A percentile compares a stretch with the other conserved stretches of the same genome.
Evolutionary conservation across 257 asterid genomes (phyloP).

Genomic region (Fraxinus cuspidata): DNA sequence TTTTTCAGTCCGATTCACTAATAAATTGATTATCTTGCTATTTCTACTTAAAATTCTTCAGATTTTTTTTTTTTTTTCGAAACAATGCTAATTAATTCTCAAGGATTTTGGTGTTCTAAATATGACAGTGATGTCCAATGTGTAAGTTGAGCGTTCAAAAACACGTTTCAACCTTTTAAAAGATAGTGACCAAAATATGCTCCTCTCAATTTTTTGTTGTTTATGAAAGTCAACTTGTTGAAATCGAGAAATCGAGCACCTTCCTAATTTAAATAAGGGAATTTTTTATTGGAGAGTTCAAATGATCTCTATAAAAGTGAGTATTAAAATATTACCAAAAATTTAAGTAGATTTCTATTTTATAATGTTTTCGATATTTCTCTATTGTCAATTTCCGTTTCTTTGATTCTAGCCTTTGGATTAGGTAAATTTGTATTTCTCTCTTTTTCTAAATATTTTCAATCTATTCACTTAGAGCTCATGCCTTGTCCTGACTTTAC

Average conservation of each 20-base stretch:
- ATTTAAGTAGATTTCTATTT: slow-evolving; percentile 26
- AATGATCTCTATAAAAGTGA: slow-evolving; percentile 32
- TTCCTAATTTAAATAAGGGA: slow-evolving; percentile 22
- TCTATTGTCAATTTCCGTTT: too few species aligned
- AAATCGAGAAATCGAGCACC: slow-evolving; percentile 22
- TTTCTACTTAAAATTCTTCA: not conserved
- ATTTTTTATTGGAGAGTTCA: slow-evolving; percentile 17
- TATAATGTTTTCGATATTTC: not conserved
- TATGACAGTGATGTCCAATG: not conserved
- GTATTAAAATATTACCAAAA: slow-evolving; percentile 40
- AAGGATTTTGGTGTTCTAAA: not conserved
- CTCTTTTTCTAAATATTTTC: too few species aligned
- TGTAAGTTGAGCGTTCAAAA: not conserved
- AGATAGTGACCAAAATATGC: too few species aligned
- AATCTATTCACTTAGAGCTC: not conserved
- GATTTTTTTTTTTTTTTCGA: not conserved
- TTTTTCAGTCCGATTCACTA: not conserved
- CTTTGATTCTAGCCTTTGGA: not conserved
- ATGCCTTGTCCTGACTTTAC: too few species aligned
- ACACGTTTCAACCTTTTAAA: not conserved
- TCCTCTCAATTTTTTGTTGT: too few species aligned
- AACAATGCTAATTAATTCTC: not conserved
- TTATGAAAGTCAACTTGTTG: slow-evolving; percentile 15
- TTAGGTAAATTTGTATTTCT: not conserved
- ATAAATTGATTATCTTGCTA: not conserved